These are phyloP conservation scores for Soucietia sequanensis DNA, from an alignment of 805 yeast genomes.

Conservation along the genomic window DNA sequence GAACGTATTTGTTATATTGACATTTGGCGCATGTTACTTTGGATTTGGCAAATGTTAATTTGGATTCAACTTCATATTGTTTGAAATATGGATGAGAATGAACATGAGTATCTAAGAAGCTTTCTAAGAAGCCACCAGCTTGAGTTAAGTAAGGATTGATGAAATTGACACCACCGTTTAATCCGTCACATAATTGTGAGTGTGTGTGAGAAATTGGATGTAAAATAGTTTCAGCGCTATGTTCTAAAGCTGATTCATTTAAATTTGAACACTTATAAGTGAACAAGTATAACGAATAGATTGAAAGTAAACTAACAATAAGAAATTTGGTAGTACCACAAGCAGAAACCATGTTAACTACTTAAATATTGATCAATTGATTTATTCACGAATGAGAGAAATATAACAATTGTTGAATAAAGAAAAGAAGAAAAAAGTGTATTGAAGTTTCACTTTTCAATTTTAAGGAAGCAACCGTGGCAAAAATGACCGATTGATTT, in stretches of 20 bases:
- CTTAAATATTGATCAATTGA: constrained; percentile 1
- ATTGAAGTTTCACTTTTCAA: too few species aligned
- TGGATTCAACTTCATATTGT: constrained; percentile 25
- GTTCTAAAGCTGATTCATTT: constrained; percentile 27
- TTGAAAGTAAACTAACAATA: constrained; percentile 23
- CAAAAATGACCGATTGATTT: too few species aligned
- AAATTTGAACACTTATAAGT: constrained; percentile 38
- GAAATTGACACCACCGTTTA: constrained; percentile 25
- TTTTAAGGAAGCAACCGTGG: constrained; percentile 1
- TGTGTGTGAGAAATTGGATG: constrained; percentile 41
- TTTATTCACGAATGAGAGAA: background rate
- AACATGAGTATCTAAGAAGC: constrained; percentile 35
- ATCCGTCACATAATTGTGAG: constrained; percentile 31
- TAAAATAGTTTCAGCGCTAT: constrained; percentile 26
- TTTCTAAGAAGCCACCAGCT: constrained; percentile 30
- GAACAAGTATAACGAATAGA: constrained; percentile 37
- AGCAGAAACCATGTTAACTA: too few species aligned
- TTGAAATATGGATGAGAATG: constrained; percentile 34
- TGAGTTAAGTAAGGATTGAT: constrained; percentile 29
- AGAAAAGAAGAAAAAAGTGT: too few species aligned
- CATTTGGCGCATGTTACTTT: constrained; percentile 23
- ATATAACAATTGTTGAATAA: too few species aligned
- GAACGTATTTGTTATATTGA: constrained; percentile 21
- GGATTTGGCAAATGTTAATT: constrained; percentile 10
- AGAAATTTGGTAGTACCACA: too few species aligned